phyloP scores from a whole-genome alignment of 352 stramenopile species.

The Phytophthora cactorum region DNA sequence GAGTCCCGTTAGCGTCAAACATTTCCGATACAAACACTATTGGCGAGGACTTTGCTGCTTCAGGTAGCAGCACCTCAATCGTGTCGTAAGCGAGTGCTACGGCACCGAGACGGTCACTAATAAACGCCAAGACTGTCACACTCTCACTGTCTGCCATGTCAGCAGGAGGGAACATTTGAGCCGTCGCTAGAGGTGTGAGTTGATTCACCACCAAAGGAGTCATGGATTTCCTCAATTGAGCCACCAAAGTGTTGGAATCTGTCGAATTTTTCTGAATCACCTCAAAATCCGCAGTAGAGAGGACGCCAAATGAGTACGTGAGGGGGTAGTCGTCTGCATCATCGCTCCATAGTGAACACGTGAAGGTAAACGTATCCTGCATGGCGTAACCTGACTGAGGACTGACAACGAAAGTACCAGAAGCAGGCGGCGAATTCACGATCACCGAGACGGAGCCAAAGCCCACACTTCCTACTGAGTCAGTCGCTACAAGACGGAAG shows the following conservation, averaged over 20 bases:
- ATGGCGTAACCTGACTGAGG: constrained; percentile 59
- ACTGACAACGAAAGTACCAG: constrained; percentile 51
- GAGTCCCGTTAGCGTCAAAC: constrained; percentile 21
- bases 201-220: constrained; percentile 52
- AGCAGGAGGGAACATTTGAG: constrained; percentile 54
- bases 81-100: constrained; percentile 41
- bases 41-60: constrained; percentile 40
- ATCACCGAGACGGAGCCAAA: constrained; percentile 57
- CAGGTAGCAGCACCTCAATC: constrained; percentile 50
- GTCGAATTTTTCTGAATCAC: constrained; percentile 6
- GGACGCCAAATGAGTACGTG: constrained; percentile 65
- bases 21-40: constrained; percentile 46
- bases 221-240: constrained; percentile 37
- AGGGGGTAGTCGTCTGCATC: constrained; percentile 61
- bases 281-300: constrained; percentile 42
- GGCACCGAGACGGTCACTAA: constrained; percentile 52
- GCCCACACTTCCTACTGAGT: constrained; percentile 58
- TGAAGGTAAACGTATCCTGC: constrained; percentile 57
- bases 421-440: constrained; percentile 69
- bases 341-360: constrained; percentile 69
- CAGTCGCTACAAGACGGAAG: constrained; percentile 61
- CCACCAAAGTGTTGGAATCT: constrained; percentile 27
- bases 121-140: constrained; percentile 64
- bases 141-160: constrained; percentile 33
- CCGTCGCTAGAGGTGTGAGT: constrained; percentile 33